phyloP scores from a whole-genome alignment of 305 asterid genomes.

The Plantago lanceolata region DNA sequence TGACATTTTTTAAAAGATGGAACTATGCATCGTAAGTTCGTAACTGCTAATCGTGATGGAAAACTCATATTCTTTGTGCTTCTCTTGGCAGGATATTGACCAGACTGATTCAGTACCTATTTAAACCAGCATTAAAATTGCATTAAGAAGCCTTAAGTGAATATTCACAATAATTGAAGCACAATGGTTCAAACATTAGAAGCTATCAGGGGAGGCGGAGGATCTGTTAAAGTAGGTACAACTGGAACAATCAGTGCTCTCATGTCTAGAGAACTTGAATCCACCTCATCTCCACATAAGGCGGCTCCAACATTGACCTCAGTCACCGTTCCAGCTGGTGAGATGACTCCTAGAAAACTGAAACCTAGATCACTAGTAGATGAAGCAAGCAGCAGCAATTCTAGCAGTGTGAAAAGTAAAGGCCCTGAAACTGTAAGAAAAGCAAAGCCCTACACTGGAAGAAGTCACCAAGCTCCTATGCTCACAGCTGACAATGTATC shows the following conservation, averaged over 20 bases:
- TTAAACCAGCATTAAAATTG: constrained; percentile 13
- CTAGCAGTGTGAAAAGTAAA: constrained; percentile 24
- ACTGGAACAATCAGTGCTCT: constrained; percentile 80
- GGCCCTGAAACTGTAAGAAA: constrained; percentile 35
- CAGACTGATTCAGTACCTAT: constrained; percentile 16
- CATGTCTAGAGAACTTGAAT: constrained; percentile 67
- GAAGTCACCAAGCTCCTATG: constrained; percentile 59
- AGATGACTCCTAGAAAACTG: constrained; percentile 31
- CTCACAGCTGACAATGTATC: constrained; percentile 52
- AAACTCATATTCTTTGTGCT: constrained; percentile 8
- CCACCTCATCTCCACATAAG: constrained; percentile 36
- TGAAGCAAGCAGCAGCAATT: constrained; percentile 55
- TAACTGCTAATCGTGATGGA: not conserved
- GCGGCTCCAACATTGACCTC: constrained; percentile 21
- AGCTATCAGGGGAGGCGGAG: constrained; percentile 72
- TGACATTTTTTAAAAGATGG: not conserved
- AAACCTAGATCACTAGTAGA: constrained; percentile 40
- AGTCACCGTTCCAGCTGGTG: constrained; percentile 25
- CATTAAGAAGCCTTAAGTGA: constrained; percentile 2
- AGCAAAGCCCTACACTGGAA: constrained; percentile 42
- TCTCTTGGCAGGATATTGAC: constrained; percentile 25
- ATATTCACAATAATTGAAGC: constrained; percentile 17
- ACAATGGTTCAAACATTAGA: constrained; percentile 61
- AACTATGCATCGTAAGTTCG: not conserved
- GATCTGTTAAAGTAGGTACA: constrained; percentile 72